Evolutionary conservation across 179 eudicot species (phyloP).

Genomic region (Beta lomatogona): DNA sequence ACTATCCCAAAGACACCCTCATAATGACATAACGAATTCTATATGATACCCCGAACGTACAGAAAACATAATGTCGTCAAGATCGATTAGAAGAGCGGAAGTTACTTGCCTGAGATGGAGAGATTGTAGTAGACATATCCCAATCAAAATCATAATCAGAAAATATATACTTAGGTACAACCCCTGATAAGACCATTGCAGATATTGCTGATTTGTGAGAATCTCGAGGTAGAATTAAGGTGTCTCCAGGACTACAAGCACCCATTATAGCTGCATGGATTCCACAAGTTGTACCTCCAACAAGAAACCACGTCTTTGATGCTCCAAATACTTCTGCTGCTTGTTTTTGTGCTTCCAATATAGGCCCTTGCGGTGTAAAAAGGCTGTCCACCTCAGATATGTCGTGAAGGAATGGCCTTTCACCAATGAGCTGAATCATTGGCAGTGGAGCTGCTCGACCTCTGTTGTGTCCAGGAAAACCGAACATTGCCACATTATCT

Average conservation of each 20-base stretch:
- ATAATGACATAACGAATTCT: too few species aligned
- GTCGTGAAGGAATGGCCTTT: slow-evolving; percentile 50
- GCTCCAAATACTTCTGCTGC: slow-evolving; percentile 53
- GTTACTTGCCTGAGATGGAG: neutral
- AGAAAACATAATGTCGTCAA: too few species aligned
- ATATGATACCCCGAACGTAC: too few species aligned
- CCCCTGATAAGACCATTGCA: slow-evolving; percentile 67
- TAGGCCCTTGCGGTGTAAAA: slow-evolving; percentile 59
- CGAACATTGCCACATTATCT: slow-evolving; percentile 59
- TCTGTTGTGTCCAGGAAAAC: slow-evolving; percentile 74
- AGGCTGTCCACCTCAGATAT: slow-evolving; percentile 59
- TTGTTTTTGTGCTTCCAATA: slow-evolving; percentile 22
- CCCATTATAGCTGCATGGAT: slow-evolving; percentile 69
- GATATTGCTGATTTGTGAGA: slow-evolving; percentile 62
- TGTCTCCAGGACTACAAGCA: slow-evolving; percentile 64
- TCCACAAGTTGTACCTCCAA: slow-evolving; percentile 78
- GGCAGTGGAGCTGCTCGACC: slow-evolving; percentile 68
- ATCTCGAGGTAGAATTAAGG: slow-evolving; percentile 57
- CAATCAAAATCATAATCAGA: neutral
- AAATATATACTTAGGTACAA: slow-evolving; percentile 47
- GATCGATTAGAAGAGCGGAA: too few species aligned
- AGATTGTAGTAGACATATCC: neutral
- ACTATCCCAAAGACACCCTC: too few species aligned
- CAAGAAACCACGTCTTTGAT: slow-evolving; percentile 49
- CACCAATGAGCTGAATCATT: slow-evolving; percentile 11